A percentile compares a stretch with the other conserved stretches of the same genome.
phyloP scores from a whole-genome alignment of 768 basidiomycete species.

The Boletus tylopilopsis region DNA sequence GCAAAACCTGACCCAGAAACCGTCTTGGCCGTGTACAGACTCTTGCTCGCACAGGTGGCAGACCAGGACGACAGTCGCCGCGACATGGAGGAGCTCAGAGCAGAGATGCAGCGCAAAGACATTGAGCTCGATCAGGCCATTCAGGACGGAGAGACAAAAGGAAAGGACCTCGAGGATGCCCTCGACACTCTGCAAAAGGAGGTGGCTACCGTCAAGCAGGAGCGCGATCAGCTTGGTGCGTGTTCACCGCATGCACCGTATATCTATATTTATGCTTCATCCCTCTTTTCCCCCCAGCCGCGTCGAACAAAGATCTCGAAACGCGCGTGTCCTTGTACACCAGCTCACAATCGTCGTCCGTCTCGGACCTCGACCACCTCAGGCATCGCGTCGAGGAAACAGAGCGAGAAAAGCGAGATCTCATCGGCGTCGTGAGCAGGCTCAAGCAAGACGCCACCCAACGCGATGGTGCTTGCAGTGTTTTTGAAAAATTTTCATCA shows the following conservation, averaged over 20 bases:
- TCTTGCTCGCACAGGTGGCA: slow-evolving; percentile 52
- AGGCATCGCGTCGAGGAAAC: slow-evolving; percentile 65
- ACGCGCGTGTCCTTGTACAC: slow-evolving; percentile 54
- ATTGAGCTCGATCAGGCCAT: slow-evolving; percentile 82
- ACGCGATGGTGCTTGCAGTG: slow-evolving; percentile 59
- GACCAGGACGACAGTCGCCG: slow-evolving; percentile 53
- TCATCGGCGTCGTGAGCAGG: slow-evolving; percentile 78
- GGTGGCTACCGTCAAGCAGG: slow-evolving; percentile 49
- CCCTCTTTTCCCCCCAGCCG: slow-evolving; percentile 33
- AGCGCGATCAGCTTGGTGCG: slow-evolving; percentile 66
- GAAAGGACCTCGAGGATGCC: slow-evolving; percentile 53
- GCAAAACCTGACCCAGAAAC: slow-evolving; percentile 54
- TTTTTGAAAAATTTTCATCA: not conserved
- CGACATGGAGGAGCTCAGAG: slow-evolving; percentile 68
- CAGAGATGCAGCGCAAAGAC: slow-evolving; percentile 67
- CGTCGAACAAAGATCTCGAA: slow-evolving; percentile 46
- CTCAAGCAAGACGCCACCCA: slow-evolving; percentile 72
- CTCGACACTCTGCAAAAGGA: slow-evolving; percentile 54
- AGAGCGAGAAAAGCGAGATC: slow-evolving; percentile 88
- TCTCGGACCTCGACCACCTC: slow-evolving; percentile 54
- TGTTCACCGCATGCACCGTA: slow-evolving; percentile 12
- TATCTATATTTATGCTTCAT: not conserved
- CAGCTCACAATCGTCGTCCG: slow-evolving; percentile 58
- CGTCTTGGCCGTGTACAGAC: slow-evolving; percentile 59
- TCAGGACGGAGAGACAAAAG: slow-evolving; percentile 66